Conservation (phyloP, 306 rosid genomes). For the Abrus pulchellus region DNA sequence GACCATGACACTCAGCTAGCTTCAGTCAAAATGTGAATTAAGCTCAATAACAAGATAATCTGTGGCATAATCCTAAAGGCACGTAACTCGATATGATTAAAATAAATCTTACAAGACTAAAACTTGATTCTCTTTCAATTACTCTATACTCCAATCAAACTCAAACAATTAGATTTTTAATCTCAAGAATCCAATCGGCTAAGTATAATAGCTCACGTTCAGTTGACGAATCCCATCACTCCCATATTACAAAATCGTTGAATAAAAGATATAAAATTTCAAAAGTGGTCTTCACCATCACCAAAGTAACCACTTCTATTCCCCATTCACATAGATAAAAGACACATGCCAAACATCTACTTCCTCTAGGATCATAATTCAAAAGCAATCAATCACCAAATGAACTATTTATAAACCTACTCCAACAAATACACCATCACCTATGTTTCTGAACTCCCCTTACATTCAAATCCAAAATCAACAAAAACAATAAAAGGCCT, state of each 20-base stretch:
- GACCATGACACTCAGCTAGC: background rate
- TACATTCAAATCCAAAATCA: slow-evolving; percentile 37
- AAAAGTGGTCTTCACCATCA: slow-evolving; percentile 18
- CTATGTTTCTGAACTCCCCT: slow-evolving; percentile 25
- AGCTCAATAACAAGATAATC: slow-evolving; percentile 13
- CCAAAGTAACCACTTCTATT: slow-evolving; percentile 35
- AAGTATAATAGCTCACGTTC: slow-evolving; percentile 21
- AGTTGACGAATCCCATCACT: slow-evolving; percentile 19
- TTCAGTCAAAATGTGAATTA: slow-evolving; percentile 6
- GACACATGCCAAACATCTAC: slow-evolving; percentile 26
- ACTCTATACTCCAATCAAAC: slow-evolving; percentile 24
- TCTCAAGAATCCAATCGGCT: background rate
- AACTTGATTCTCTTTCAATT: slow-evolving; percentile 29
- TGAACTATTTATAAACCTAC: slow-evolving; percentile 8
- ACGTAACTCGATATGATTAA: background rate
- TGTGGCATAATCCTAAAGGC: background rate
- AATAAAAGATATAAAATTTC: slow-evolving; percentile 2
- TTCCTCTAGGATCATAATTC: background rate
- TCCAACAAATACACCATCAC: slow-evolving; percentile 25
- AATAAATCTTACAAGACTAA: slow-evolving; percentile 5
- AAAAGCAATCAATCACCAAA: slow-evolving; percentile 29
- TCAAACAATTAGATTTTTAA: background rate
- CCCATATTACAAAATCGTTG: background rate
- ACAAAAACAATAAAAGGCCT: background rate
- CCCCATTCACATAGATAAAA: slow-evolving; percentile 25